Evolutionary conservation across 345 rosid species (phyloP).

Genomic region (Rubroshorea leprosula): DNA sequence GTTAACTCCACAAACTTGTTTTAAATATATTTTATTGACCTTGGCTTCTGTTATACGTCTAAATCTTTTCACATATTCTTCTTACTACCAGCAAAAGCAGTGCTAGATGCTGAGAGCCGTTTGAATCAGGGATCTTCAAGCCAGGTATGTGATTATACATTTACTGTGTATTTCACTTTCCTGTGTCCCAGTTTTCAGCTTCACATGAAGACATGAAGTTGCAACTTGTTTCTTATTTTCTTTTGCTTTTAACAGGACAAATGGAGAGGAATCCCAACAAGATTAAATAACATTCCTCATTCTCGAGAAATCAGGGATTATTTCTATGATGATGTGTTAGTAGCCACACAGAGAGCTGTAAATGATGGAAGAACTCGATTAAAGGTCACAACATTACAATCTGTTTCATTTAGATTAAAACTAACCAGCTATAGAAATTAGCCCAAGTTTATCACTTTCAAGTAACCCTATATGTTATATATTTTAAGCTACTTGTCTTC

Average conservation of each 20-base stretch:
- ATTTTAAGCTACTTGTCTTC: background rate
- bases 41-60: constrained; percentile 11
- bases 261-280: constrained; percentile 94
- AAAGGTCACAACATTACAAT: constrained; percentile 44
- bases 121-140: constrained; percentile 34
- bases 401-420: constrained; percentile 5
- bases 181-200: background rate
- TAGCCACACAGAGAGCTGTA: constrained; percentile 68
- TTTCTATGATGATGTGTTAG: constrained; percentile 83
- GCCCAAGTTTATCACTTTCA: constrained; percentile 1
- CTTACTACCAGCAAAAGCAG: constrained; percentile 29
- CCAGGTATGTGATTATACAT: constrained; percentile 32
- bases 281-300: constrained; percentile 91
- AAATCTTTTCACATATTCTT: constrained; percentile 8
- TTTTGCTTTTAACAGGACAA: constrained; percentile 49
- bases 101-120: constrained; percentile 21
- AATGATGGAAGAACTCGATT: constrained; percentile 63
- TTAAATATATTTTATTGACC: background rate
- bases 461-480: background rate
- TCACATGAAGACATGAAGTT: background rate
- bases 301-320: constrained; percentile 85
- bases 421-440: constrained; percentile 6
- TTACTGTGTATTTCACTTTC: background rate
- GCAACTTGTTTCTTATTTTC: constrained; percentile 26
- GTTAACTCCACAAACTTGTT: background rate